Conservation (phyloP, 768 basidiomycete genomes). For the Lactarius tabidus region DNA sequence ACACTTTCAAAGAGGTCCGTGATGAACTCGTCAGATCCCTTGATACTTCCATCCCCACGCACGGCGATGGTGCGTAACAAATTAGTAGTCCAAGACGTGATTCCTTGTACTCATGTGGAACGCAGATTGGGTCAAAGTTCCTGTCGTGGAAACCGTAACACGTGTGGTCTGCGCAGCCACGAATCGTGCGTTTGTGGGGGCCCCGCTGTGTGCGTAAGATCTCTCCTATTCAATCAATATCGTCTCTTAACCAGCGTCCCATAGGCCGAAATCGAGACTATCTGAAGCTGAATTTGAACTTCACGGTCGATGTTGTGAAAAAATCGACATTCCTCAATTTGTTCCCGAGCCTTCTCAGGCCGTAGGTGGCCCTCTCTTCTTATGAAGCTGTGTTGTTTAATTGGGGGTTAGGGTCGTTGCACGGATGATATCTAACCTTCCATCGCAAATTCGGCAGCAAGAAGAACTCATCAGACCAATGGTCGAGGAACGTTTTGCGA, state of each 20-base stretch:
- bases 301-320: background rate
- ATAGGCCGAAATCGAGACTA: background rate
- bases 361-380: background rate
- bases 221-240: background rate
- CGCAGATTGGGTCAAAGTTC: background rate
- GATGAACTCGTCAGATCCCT: background rate
- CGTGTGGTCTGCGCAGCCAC: background rate
- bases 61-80: background rate
- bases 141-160: background rate
- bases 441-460: background rate
- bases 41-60: background rate
- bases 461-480: constrained; percentile 4
- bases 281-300: background rate
- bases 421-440: background rate
- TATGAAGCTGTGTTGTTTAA: background rate
- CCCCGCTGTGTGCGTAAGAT: background rate
- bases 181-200: background rate
- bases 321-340: background rate
- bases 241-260: background rate
- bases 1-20: background rate
- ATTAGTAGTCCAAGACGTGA: background rate
- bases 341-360: background rate
- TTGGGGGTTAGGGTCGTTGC: background rate
- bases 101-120: background rate
- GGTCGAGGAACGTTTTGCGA: constrained; percentile 2